A percentile compares a stretch with the other conserved stretches of the same genome.
These are phyloP conservation scores for Orbilia brochopaga DNA, from an alignment of 2,329 filamentous ascomycete genomes.

Conservation along the genomic window DNA sequence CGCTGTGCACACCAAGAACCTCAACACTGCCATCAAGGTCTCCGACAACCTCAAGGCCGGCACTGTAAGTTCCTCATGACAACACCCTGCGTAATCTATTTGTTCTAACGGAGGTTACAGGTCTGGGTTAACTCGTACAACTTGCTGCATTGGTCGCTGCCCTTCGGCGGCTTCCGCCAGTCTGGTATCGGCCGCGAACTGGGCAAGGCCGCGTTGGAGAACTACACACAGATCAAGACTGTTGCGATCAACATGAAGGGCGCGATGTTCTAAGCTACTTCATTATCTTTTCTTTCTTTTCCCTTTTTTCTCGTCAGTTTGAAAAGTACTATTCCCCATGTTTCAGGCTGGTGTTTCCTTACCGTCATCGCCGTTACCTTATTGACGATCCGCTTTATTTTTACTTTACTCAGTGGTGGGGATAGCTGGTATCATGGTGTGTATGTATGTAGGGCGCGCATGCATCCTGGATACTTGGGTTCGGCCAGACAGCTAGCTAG, in stretches of 20 bases:
- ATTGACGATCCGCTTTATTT: neutral
- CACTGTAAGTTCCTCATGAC: constrained; percentile 60
- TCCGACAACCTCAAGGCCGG: constrained; percentile 74
- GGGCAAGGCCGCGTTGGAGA: constrained; percentile 70
- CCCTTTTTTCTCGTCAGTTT: constrained; percentile 13
- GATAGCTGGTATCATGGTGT: no score
- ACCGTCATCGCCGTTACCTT: neutral
- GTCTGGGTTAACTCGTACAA: constrained; percentile 76
- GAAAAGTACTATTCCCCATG: constrained; percentile 10
- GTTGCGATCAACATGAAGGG: constrained; percentile 62
- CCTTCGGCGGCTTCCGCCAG: constrained; percentile 80
- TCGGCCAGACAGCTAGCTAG: neutral
- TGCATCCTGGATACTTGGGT: no score
- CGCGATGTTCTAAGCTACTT: constrained; percentile 36
- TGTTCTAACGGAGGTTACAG: constrained; percentile 56
- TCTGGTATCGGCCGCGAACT: constrained; percentile 78
- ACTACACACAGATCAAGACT: constrained; percentile 73
- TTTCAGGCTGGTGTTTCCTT: neutral
- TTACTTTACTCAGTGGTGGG: neutral
- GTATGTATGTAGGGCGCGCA: no score
- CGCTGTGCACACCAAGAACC: constrained; percentile 75
- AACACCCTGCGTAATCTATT: constrained; percentile 35
- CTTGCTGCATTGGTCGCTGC: constrained; percentile 65
- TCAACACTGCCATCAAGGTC: constrained; percentile 79
- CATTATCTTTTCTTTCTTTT: constrained; percentile 14